A percentile compares a stretch with the other conserved stretches of the same genome.
Evolutionary conservation across 2,329 filamentous ascomycete genomes (phyloP).

Genomic region (Fusarium camptoceras): DNA sequence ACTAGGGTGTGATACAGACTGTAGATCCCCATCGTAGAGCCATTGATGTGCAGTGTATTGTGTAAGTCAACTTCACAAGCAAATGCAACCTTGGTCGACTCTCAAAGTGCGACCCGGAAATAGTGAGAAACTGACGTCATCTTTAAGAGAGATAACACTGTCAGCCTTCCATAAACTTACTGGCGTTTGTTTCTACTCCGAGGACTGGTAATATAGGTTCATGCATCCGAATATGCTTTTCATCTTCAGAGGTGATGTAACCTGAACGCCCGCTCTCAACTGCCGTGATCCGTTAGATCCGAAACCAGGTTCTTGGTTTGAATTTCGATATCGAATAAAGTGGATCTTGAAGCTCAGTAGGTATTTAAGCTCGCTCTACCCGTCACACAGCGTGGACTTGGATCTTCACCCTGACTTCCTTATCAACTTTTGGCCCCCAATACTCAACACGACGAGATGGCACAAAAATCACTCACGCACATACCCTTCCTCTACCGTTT

Average conservation of each 20-base stretch:
- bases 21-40: background rate
- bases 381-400: fast-evolving
- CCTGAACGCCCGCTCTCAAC: background rate
- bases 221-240: background rate
- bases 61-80: background rate
- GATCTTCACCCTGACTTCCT: background rate
- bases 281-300: background rate
- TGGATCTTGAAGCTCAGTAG: background rate
- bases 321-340: background rate
- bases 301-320: background rate
- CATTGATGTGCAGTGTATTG: background rate
- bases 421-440: background rate
- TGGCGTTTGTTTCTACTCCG: background rate
- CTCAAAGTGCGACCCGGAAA: background rate
- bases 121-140: background rate
- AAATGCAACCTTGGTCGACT: background rate
- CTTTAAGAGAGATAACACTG: background rate
- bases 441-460: background rate
- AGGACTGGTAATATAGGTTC: background rate
- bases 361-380: background rate
- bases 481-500: conserved; percentile 27
- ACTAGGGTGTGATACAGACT: background rate
- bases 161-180: background rate
- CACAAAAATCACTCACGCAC: background rate
- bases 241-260: background rate